Evolutionary conservation across 2,329 filamentous ascomycete species (phyloP), one percentile per base, ranked within the genome.

Genomic region (Colletotrichum incanum): DNA sequence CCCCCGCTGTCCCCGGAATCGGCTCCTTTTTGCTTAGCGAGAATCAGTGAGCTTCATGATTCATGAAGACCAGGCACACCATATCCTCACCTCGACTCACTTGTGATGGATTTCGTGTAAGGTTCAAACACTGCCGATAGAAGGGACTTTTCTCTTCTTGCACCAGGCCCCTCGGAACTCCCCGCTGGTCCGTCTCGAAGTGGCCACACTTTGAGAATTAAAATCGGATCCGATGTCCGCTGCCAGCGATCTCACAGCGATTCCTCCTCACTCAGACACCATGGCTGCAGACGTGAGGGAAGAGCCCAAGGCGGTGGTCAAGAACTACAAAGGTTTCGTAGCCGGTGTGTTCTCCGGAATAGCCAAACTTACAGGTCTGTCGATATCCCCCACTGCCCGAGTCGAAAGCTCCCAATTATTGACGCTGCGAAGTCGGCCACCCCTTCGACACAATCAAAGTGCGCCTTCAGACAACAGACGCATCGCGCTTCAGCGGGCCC

Each of bases 401-500:
- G 4, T 18, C 52, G 43, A 45, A 26, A 14, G 20, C 6, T 39
- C 9, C 28, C 28, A 8, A 14, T 28, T 41, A 41, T 65, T 71
- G 60, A 72, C 47, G 12, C 39, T 60, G 26, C 34, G 52, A 71
- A 89, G 88, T 92, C 78, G 90, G 90, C 71, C 90, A 92, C 78
- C 90, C 94, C 31, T 98, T 99, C 84, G 96, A 99, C 83, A 98
- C 96, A 0, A 91, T 99, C 82, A 99, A 99, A 84, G 96, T 98
- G 65, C 94, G 96, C 41, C 87, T 99, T 23, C 96, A 99, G 82
- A 98, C 96, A 3, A 94, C 94, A 39, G 87, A 93, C 76, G 82
- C 89, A 59, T 82, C 90, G 1, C 94, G 93, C 76, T 99, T 99
- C 87, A 87, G 87, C 74, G 96, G 96, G 0, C 95, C 96, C 0